Evolutionary conservation across 2,329 filamentous ascomycete genomes (phyloP).

Genomic region (Colletotrichum theobromicola): DNA sequence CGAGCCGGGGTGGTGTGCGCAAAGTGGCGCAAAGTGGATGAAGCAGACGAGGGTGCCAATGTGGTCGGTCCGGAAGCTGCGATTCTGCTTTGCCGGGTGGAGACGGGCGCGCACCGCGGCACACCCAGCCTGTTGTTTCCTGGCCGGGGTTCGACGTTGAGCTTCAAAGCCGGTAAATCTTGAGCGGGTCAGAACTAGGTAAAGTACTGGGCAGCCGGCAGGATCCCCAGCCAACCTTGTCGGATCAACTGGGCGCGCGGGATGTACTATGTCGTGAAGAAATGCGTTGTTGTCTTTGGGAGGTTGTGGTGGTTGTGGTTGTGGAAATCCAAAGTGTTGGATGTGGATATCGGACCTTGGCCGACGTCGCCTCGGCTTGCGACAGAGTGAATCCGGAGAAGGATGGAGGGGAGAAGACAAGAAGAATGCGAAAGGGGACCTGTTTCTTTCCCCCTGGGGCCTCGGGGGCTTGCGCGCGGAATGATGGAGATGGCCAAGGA

Average conservation of each 20-base stretch:
- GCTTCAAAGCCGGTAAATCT: background rate
- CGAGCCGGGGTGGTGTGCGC: constrained; percentile 4
- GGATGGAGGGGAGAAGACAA: background rate
- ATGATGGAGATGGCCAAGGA: background rate
- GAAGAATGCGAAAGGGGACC: background rate
- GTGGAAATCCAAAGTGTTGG: background rate
- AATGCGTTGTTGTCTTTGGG: background rate
- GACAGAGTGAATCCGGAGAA: background rate
- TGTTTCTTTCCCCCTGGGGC: background rate
- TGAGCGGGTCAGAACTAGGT: background rate
- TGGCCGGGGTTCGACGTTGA: background rate
- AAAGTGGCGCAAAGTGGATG: constrained; percentile 15
- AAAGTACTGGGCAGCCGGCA: background rate
- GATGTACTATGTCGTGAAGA: background rate
- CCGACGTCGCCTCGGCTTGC: background rate
- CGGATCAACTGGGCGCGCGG: background rate
- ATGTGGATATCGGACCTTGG: constrained; percentile 13
- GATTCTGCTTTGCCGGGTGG: constrained; percentile 18
- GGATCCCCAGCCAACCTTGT: background rate
- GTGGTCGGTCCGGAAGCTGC: constrained; percentile 7
- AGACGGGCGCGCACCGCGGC: constrained; percentile 3
- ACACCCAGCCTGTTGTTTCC: constrained; percentile 2
- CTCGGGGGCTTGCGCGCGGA: background rate
- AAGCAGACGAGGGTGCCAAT: constrained; percentile 2
- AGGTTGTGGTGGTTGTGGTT: background rate